Percentiles rank a stretch among this genome's conserved stretches.
Conservation (phyloP, 2,329 filamentous ascomycete species). For the Clathrospora elynae region DNA sequence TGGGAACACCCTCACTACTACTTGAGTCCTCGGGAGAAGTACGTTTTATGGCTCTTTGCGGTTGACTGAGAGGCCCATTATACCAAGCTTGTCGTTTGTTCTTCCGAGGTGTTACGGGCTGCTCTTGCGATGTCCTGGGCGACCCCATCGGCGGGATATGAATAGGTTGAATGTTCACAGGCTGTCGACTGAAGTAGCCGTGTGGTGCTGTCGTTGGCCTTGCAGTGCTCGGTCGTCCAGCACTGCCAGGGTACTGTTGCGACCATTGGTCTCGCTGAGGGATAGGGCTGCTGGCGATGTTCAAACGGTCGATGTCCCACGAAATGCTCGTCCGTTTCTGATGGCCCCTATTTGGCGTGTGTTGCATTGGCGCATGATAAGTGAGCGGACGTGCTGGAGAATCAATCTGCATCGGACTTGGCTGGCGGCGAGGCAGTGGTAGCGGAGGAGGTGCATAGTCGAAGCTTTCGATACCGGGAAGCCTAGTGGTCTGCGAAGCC, state of each 20-base stretch:
- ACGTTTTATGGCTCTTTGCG: constrained; percentile 48
- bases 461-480: constrained; percentile 92
- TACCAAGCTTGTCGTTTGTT: constrained; percentile 75
- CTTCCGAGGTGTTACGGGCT: constrained; percentile 60
- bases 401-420: constrained; percentile 81
- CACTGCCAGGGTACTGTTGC: constrained; percentile 35
- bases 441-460: constrained; percentile 72
- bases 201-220: constrained; percentile 49
- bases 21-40: constrained; percentile 62
- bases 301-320: constrained; percentile 71
- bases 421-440: constrained; percentile 64
- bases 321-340: constrained; percentile 50
- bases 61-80: constrained; percentile 57
- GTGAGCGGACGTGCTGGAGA: constrained; percentile 51
- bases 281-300: constrained; percentile 60
- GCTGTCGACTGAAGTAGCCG: constrained; percentile 39
- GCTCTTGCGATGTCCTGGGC: constrained; percentile 47
- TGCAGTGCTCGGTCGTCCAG: constrained; percentile 25
- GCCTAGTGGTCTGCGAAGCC: constrained; percentile 65
- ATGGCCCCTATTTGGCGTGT: constrained; percentile 29
- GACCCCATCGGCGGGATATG: constrained; percentile 41
- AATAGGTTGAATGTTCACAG: constrained; percentile 26
- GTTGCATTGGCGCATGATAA: constrained; percentile 44
- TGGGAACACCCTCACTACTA: constrained; percentile 61
- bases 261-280: constrained; percentile 44